Conservation (phyloP, 164 flowering plant species). For the Vitis amurensis region DNA sequence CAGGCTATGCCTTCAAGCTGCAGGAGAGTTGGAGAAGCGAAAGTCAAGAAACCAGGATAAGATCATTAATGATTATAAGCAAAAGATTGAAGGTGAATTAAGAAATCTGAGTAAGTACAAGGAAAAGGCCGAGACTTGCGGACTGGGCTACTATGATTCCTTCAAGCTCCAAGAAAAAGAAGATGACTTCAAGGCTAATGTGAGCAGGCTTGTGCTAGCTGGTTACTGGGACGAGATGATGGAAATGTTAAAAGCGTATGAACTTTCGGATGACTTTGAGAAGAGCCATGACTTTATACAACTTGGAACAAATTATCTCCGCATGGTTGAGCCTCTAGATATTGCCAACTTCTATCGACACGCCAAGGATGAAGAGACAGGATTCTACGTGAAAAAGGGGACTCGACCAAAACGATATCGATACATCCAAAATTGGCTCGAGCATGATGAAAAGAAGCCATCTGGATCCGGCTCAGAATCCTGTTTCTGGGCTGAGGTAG, state of each 20-base stretch:
- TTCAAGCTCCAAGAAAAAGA: not conserved
- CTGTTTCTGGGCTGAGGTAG: slow-evolving; percentile 70
- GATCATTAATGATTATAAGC: no score
- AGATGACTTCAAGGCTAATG: slow-evolving; percentile 45
- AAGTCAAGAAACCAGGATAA: no score
- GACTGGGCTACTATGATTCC: no score
- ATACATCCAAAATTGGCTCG: slow-evolving; percentile 65
- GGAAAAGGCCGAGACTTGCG: no score
- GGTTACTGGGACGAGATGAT: slow-evolving; percentile 56
- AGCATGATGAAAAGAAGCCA: slow-evolving; percentile 26
- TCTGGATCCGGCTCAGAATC: slow-evolving; percentile 38
- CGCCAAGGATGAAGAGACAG: slow-evolving; percentile 47
- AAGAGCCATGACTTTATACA: slow-evolving; percentile 38
- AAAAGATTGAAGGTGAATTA: no score
- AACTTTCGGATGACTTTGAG: slow-evolving; percentile 55
- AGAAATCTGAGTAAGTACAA: no score
- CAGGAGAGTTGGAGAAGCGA: no score
- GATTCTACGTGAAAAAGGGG: slow-evolving; percentile 53
- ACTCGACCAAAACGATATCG: slow-evolving; percentile 67
- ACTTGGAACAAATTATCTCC: slow-evolving; percentile 43
- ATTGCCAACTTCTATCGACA: slow-evolving; percentile 62
- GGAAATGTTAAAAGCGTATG: slow-evolving; percentile 44
- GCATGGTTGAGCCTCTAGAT: slow-evolving; percentile 56
- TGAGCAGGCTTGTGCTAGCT: slow-evolving; percentile 43
- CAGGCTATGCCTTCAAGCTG: no score